Evolutionary conservation across 179 eudicot species (phyloP), one percentile per base, ranked within the genome.

Genomic region (Spinacia oleracea): DNA sequence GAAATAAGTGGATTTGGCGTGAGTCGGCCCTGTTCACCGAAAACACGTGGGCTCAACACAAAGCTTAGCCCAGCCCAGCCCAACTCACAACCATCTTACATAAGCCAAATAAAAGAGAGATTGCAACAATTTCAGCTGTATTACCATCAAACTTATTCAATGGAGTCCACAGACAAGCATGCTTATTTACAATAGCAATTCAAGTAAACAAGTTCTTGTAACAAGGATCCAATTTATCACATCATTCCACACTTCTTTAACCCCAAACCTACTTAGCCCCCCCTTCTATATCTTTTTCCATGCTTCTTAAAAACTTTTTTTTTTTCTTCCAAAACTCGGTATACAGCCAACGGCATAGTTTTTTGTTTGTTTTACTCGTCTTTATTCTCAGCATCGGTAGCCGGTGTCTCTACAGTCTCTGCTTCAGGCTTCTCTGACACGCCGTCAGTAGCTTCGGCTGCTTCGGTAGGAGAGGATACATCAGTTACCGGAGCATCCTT

Each of bases 381-480:
- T 27, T 83, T 80, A 60, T 80, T 83, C 31, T 80, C 81, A 43
- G 78, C 75, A 16, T 76, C 86, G 68, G 27, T 80, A 16, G 45
- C 27, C 20, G 77, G 9, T 40, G 81, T 67, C 31, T 73, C 78
- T 16, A 56, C 70, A 4, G 81, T 48, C 72, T 80, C 86, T 18
- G 42, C 76, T n/a, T 34, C 76, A 5, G 81, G 81, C 53, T 67
- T 78, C 70, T 81, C 78, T 29, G 73, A 43, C 25, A 80, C 27
- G 55, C 20, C 29, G 66, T 77, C 72, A 3, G 76, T 60, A 46
- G 68, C 60, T 46, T 78, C 63, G 20, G 63, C 32, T 20, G 74
- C 80, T 56, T 83, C 86, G 9, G 81, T 25, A 42, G 79, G 66
- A 50, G 81, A 77, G 55, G 84, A 68, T 62, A 43, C 84, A 25